A percentile compares a stretch with the other conserved stretches of the same genome.
Evolutionary conservation across 2,329 filamentous ascomycete species (phyloP).

Genomic region (Aureobasidium mangrovei): DNA sequence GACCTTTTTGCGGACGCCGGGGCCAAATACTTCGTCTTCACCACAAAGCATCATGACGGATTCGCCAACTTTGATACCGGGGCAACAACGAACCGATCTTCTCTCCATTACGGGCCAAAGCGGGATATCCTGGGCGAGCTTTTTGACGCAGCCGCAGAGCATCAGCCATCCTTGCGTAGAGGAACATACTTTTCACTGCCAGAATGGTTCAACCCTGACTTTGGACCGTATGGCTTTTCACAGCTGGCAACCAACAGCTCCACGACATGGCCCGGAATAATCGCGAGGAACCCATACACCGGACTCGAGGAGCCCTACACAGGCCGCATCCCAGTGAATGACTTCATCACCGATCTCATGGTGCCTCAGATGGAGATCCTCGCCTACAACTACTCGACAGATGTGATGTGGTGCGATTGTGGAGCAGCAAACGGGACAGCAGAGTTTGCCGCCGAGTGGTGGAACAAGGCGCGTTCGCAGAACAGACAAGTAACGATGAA

Average conservation of each 20-base stretch:
- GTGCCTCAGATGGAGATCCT: conserved; percentile 41
- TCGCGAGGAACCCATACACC: conserved; percentile 39
- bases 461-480: conserved; percentile 29
- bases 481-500: conserved; percentile 13
- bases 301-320: conserved; percentile 35
- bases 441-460: conserved; percentile 36
- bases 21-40: conserved; percentile 39
- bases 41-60: conserved; percentile 41
- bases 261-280: conserved; percentile 28
- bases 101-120: conserved; percentile 34
- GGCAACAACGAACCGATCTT: conserved; percentile 32
- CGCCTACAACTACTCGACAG: conserved; percentile 35
- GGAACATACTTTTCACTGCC: conserved; percentile 43
- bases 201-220: conserved; percentile 44
- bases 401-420: conserved; percentile 46
- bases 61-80: conserved; percentile 39
- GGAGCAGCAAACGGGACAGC: conserved; percentile 32
- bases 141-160: conserved; percentile 33
- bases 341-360: conserved; percentile 39
- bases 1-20: conserved; percentile 45
- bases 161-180: conserved; percentile 36
- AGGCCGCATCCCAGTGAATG: conserved; percentile 30
- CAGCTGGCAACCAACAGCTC: conserved; percentile 23
- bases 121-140: conserved; percentile 37
- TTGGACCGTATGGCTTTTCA: conserved; percentile 30